These are phyloP conservation scores for Penicillium lividum DNA, from an alignment of 495 filamentous ascomycete species.

Conservation along the genomic window DNA sequence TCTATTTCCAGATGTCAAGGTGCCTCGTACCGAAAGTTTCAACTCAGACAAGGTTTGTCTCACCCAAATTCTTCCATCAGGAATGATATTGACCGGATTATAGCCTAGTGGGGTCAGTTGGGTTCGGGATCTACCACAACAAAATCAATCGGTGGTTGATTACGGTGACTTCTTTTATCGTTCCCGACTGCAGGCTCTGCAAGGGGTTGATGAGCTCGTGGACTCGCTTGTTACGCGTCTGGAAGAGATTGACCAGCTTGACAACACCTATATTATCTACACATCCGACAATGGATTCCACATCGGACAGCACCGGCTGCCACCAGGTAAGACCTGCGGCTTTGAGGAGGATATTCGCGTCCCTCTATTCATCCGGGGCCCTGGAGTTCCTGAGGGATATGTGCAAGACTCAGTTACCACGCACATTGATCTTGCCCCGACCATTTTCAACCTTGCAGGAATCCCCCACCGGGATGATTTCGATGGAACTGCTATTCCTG, in stretches of 20 bases:
- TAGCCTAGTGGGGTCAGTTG: slow-evolving; percentile 65
- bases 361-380: slow-evolving; percentile 62
- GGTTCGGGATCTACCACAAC: slow-evolving; percentile 54
- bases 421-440: slow-evolving; percentile 70
- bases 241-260: slow-evolving; percentile 51
- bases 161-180: slow-evolving; percentile 72
- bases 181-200: slow-evolving; percentile 60
- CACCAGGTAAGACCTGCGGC: slow-evolving; percentile 69
- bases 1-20: slow-evolving; percentile 39
- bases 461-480: slow-evolving; percentile 53
- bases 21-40: slow-evolving; percentile 41
- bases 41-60: slow-evolving; percentile 50
- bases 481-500: slow-evolving; percentile 59
- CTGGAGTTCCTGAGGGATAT: slow-evolving; percentile 48
- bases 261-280: slow-evolving; percentile 72
- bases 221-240: slow-evolving; percentile 56
- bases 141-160: slow-evolving; percentile 55
- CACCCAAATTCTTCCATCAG: not conserved
- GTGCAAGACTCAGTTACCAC: slow-evolving; percentile 60
- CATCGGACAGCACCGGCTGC: slow-evolving; percentile 70
- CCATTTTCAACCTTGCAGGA: slow-evolving; percentile 55
- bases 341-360: slow-evolving; percentile 77
- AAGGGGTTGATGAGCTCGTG: slow-evolving; percentile 71
- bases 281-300: slow-evolving; percentile 77
- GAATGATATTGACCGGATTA: slow-evolving; percentile 42